These are phyloP conservation scores for Colletotrichum aenigma DNA, from an alignment of 2,329 filamentous ascomycete species.

Conservation along the genomic window DNA sequence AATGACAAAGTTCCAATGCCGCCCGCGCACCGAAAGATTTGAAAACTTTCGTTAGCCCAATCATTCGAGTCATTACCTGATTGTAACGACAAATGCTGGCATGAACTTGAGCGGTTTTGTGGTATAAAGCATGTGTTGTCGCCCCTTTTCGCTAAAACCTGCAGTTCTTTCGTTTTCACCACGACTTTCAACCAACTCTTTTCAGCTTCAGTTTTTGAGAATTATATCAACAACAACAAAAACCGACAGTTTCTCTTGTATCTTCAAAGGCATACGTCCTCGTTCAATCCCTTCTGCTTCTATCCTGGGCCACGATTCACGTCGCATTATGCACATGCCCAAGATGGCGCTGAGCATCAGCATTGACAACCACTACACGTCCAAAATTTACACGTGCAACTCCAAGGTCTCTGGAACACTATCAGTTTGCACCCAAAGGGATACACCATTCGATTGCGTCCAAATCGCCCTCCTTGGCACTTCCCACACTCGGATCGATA, in stretches of 20 bases:
- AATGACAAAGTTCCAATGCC: not conserved
- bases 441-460: slow-evolving; percentile 53
- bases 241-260: not conserved
- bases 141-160: not conserved
- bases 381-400: slow-evolving; percentile 60
- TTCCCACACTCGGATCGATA: slow-evolving; percentile 54
- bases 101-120: not conserved
- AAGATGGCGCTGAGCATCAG: slow-evolving; percentile 45
- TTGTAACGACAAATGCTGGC: not conserved
- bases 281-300: not conserved
- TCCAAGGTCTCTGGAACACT: slow-evolving; percentile 55
- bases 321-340: slow-evolving; percentile 23
- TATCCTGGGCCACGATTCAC: not conserved
- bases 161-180: not conserved
- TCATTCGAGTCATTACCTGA: not conserved
- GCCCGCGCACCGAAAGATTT: not conserved
- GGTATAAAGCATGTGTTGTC: not conserved
- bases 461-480: slow-evolving; percentile 58
- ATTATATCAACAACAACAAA: not conserved
- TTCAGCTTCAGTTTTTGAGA: not conserved
- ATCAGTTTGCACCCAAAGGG: slow-evolving; percentile 45
- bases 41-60: not conserved
- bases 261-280: not conserved
- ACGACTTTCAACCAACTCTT: not conserved
- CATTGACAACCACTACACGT: slow-evolving; percentile 56